phyloP scores from a whole-genome alignment of 2,329 filamentous ascomycete genomes.

The Colletotrichum orbiculare region DNA sequence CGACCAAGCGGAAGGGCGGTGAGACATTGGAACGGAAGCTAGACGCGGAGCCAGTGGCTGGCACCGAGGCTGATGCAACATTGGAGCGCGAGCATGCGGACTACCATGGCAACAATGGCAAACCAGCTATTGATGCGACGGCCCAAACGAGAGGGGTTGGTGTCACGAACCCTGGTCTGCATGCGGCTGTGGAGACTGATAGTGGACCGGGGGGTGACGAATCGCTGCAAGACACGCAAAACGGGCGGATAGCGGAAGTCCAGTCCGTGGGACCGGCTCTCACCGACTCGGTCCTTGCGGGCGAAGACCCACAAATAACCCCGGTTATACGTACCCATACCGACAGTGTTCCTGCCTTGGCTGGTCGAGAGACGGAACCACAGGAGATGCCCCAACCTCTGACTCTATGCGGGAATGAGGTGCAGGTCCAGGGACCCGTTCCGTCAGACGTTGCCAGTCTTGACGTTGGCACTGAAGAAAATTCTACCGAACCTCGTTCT shows the following conservation, averaged over 20 bases:
- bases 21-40: conserved; percentile 21
- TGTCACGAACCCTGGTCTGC: conserved; percentile 24
- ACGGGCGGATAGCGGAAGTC: conserved; percentile 35
- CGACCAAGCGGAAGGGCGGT: conserved; percentile 34
- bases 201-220: conserved; percentile 24
- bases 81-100: conserved; percentile 28
- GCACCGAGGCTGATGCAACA: conserved; percentile 33
- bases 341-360: conserved; percentile 19
- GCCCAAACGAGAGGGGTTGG: conserved; percentile 27
- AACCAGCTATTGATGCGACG: conserved; percentile 17
- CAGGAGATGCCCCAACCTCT: conserved; percentile 35
- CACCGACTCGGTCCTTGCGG: conserved; percentile 38
- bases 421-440: conserved; percentile 7
- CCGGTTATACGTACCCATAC: conserved; percentile 12
- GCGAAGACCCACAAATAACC: conserved; percentile 33
- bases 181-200: conserved; percentile 31
- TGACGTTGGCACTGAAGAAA: conserved; percentile 34
- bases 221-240: conserved; percentile 37
- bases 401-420: not conserved
- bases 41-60: conserved; percentile 25
- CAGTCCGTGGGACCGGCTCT: conserved; percentile 36
- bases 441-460: conserved; percentile 24
- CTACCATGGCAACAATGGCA: conserved; percentile 26
- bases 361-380: conserved; percentile 36
- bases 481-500: conserved; percentile 26